phyloP scores from a whole-genome alignment of 495 filamentous ascomycete genomes.

The Aspergillus baeticus region DNA sequence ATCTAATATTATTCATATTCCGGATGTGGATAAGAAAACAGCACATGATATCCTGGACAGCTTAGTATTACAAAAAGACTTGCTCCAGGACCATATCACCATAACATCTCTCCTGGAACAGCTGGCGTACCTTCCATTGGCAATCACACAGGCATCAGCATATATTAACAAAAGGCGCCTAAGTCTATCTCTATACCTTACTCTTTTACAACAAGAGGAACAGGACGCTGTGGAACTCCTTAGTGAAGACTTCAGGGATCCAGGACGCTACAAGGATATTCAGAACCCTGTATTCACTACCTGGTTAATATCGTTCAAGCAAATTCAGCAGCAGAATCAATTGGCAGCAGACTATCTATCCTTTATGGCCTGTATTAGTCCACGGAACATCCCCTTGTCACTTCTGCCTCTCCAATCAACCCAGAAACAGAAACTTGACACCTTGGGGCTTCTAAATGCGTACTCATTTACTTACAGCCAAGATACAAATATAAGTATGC shows the following conservation, averaged over 20 bases:
- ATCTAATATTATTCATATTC: too few species aligned
- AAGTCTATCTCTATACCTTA: constrained; percentile 39
- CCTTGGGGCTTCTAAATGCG: constrained; percentile 18
- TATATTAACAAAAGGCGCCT: background rate
- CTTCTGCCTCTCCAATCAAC: constrained; percentile 15
- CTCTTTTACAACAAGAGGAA: constrained; percentile 39
- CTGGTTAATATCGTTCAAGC: constrained; percentile 52
- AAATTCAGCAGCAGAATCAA: constrained; percentile 33
- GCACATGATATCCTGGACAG: too few species aligned
- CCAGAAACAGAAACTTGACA: constrained; percentile 2
- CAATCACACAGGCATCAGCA: background rate
- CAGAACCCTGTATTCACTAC: constrained; percentile 53
- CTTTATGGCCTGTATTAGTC: constrained; percentile 44
- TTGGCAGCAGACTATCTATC: constrained; percentile 36
- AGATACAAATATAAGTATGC: constrained; percentile 7
- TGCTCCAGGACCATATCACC: too few species aligned
- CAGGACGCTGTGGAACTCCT: constrained; percentile 38
- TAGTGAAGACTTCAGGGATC: constrained; percentile 49
- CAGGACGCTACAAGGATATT: constrained; percentile 26
- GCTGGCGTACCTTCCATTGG: background rate
- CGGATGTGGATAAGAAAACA: too few species aligned
- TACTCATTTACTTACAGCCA: constrained; percentile 22
- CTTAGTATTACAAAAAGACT: constrained; percentile 20
- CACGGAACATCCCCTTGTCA: constrained; percentile 28
- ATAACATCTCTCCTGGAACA: constrained; percentile 19